Conservation (phyloP, 768 basidiomycete species). For the Tylopilus balloui region DNA sequence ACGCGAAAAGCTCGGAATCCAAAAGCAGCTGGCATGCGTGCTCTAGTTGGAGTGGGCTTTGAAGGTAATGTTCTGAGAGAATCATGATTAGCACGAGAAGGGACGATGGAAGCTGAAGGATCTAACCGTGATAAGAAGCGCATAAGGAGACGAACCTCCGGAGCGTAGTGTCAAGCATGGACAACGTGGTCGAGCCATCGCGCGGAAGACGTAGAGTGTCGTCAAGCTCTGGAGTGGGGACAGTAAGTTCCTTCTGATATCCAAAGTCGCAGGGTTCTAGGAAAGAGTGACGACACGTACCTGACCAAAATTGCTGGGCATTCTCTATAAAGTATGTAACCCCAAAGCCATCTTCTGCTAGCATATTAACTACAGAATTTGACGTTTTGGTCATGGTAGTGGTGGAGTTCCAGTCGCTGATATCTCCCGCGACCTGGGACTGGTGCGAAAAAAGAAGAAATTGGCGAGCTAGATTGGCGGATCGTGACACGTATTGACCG, state of each 20-base stretch:
- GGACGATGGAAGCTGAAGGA: not conserved
- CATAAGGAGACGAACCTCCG: constrained; percentile 75
- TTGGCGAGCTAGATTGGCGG: not conserved
- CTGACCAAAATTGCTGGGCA: constrained; percentile 88
- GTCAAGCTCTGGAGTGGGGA: constrained; percentile 65
- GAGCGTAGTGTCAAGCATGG: constrained; percentile 72
- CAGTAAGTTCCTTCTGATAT: constrained; percentile 5
- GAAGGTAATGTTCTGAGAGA: constrained; percentile 73
- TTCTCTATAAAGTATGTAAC: constrained; percentile 80
- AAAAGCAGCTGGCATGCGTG: constrained; percentile 76
- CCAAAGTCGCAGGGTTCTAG: constrained; percentile 5
- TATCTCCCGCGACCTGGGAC: not conserved
- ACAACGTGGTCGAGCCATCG: constrained; percentile 56
- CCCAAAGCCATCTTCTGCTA: constrained; percentile 61
- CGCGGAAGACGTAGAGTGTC: constrained; percentile 69
- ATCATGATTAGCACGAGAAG: constrained; percentile 4
- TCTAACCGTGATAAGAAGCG: constrained; percentile 81
- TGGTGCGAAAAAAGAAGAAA: constrained; percentile 7
- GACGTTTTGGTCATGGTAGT: constrained; percentile 16
- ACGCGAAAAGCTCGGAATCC: constrained; percentile 81
- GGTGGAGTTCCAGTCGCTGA: constrained; percentile 6
- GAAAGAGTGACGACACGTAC: constrained; percentile 39
- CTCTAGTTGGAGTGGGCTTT: constrained; percentile 76
- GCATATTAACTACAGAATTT: constrained; percentile 16
- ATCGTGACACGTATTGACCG: not conserved